Evolutionary conservation across 106 monocot genomes (phyloP), one percentile per base, ranked within the genome.

Genomic region (Dendrobium nobile): DNA sequence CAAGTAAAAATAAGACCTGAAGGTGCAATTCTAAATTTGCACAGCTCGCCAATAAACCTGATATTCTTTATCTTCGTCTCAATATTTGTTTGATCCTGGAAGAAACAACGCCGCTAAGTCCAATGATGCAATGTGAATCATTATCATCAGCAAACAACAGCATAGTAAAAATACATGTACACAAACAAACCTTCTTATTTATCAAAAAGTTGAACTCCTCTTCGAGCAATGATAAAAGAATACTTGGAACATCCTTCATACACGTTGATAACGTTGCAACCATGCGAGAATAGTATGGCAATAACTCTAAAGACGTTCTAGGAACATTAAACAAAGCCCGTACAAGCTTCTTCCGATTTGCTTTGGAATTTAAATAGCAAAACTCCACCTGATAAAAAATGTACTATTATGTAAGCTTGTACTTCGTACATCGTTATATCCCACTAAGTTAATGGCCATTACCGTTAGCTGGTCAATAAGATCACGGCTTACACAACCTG

Each of bases 61-160:
- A 95, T 98, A 79, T 98, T 98, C 84, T 98, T 98, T 90, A 98
- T 98, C 80, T 98, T 98, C 33, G 95, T 95, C 79, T 98, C 98
- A 77, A 98, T 98, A 75, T 98, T 98, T 79, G 89, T 98, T 81
- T 98, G 98, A 85, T 98, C 98, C 98, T 98, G 88, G 17, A 82
- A 80, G 54, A 77, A 48, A 47, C 0, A 70, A 77, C 19, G 33
- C 72, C 28, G 78, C 18, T 37, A 72, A 73, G 27, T 64, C 44
- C 76, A 75, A 26, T 26, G 17, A 18, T 40, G 17, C 54, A 31
- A 67, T 64, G 70, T 75, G 43, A 47, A 68, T 33, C 20, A 74
- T 41, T 20, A 7, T 42, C 41, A 44, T 19, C 43, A 73, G 37
- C 37, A 74, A 75, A 31, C 44, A 48, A 44, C 19, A 78, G 37